Base-by-base conservation (phyloP, 495 filamentous ascomycete genomes). In the Hypomontagnella submonticulosa region DNA sequence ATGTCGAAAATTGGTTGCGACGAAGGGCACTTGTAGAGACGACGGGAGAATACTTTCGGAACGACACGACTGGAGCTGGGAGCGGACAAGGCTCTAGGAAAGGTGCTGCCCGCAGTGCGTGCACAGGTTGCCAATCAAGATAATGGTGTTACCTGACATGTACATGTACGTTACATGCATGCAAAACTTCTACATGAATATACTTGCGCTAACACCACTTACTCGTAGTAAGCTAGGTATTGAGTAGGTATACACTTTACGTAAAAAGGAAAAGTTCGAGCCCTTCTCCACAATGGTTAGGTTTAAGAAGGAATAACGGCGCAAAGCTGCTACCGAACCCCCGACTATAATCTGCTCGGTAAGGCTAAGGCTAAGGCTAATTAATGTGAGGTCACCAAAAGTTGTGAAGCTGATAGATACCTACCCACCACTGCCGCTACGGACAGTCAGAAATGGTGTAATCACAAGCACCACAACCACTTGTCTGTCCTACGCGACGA, bases 311-410 rank as follows among this genome's bases (percentile, higher is more conserved):
- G 15, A 27, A 47, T 15, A 23, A 34, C 63, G 57, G 63, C n/a
- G 32, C 27, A 33, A n/a, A 61, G 52, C 30, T 37, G 40, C 40
- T 40, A 23, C 64, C 52, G 58, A 27, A 10, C 27, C 27, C 51
- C 64, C 64, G 57, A 62, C 27, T 42, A 46, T 57, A 23, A 32
- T 42, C 34, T 41, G 34, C 46, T 50, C n/a, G 38, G 40, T 34
- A 27, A 13, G 56, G 40, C 37, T 18, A 43, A 37, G 5, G 33
- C 36, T 23, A 42, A 50, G 57, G 57, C 40, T 44, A 19, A 18
- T 34, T 34, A 37, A n/a, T 53, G 57, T 68, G 59, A 68, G 65
- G 65, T 68, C 65, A 68, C 64, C 54, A 62, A 27, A 27, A 66
- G 50, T 33, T 54, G 27, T 20, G 34, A 66, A 60, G 18, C 18